Conservation (phyloP, 345 rosid genomes). For the Pistacia vera region DNA sequence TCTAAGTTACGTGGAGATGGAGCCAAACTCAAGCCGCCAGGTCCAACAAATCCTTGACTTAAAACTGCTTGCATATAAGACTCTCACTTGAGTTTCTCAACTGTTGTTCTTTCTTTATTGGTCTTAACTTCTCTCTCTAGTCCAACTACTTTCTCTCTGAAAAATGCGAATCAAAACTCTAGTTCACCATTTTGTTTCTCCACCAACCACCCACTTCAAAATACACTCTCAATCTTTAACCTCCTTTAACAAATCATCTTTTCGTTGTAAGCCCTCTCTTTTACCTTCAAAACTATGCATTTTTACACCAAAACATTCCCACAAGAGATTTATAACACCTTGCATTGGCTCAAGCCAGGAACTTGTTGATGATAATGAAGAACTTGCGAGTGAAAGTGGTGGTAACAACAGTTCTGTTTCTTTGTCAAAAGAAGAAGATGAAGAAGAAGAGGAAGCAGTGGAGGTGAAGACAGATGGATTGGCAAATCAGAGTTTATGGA, state of each 20-base stretch:
- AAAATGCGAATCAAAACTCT: constrained; percentile 47
- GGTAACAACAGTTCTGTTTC: constrained; percentile 12
- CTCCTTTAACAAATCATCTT: constrained; percentile 24
- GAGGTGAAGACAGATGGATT: constrained; percentile 41
- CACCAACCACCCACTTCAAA: constrained; percentile 22
- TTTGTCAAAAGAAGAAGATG: constrained; percentile 9
- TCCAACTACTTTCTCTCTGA: not conserved
- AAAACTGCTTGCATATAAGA: not conserved
- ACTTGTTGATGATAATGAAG: constrained; percentile 12
- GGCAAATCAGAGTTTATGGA: constrained; percentile 66
- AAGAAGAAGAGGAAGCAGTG: constrained; percentile 18
- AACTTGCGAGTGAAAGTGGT: constrained; percentile 15
- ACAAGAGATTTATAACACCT: constrained; percentile 12
- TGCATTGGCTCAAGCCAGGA: constrained; percentile 41
- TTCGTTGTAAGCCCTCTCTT: constrained; percentile 14
- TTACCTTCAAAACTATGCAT: constrained; percentile 13
- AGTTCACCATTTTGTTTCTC: constrained; percentile 20
- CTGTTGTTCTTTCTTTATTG: not conserved
- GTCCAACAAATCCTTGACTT: not conserved
- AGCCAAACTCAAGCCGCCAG: not conserved
- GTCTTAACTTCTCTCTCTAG: not conserved
- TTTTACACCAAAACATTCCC: not conserved
- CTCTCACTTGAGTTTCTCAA: not conserved
- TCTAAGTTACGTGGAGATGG: no score
- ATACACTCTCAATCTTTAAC: constrained; percentile 27